Conservation (phyloP, 1,284 basidiomycete species). For the Leccinum pachyderme region DNA sequence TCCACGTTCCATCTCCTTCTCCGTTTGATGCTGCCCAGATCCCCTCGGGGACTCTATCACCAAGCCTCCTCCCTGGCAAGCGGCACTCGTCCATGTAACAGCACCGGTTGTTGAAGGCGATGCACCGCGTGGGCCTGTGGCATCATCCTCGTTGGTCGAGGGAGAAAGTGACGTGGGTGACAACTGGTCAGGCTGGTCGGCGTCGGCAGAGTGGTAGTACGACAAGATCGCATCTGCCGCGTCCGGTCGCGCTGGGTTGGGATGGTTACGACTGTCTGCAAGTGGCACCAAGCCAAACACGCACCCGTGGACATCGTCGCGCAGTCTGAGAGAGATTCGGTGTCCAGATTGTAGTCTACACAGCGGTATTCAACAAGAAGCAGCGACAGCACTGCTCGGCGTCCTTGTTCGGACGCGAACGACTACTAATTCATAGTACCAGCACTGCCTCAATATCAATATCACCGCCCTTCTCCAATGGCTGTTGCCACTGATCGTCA, state of each 20-base stretch:
- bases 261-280: conserved; percentile 1
- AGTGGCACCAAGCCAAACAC: conserved; percentile 7
- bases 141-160: conserved; percentile 37
- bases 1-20: conserved; percentile 28
- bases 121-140: conserved; percentile 24
- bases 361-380: neutral
- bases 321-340: neutral
- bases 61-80: conserved; percentile 56
- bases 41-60: conserved; percentile 43
- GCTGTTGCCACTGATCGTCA: neutral
- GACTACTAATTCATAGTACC: conserved; percentile 8
- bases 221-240: conserved; percentile 37
- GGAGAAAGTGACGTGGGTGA: conserved; percentile 32
- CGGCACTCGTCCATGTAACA: conserved; percentile 46
- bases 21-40: conserved; percentile 23
- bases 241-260: conserved; percentile 22
- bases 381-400: conserved; percentile 11
- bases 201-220: conserved; percentile 35
- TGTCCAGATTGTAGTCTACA: conserved; percentile 10
- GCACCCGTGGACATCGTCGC: conserved; percentile 20
- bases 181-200: conserved; percentile 1
- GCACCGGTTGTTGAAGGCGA: conserved; percentile 28
- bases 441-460: conserved; percentile 24
- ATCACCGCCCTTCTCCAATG: neutral
- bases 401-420: conserved; percentile 1